These are phyloP conservation scores for Blastomyces gilchristii DNA, from an alignment of 2,329 filamentous ascomycete species.

Conservation along the genomic window DNA sequence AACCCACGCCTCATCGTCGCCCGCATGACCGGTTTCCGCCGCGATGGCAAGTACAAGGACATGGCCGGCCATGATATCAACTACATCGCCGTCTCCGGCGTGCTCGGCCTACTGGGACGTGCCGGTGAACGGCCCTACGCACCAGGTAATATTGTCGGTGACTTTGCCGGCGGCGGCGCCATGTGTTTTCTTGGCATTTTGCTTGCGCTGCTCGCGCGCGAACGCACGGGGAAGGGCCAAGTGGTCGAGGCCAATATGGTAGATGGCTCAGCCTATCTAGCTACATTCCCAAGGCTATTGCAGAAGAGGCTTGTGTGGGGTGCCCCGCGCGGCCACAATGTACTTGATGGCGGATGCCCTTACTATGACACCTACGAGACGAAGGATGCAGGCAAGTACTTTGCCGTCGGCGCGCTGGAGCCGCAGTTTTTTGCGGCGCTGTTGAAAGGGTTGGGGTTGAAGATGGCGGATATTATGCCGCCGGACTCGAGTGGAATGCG, in stretches of 20 bases:
- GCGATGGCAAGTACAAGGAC: slow-evolving; percentile 70
- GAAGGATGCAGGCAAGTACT: slow-evolving; percentile 57
- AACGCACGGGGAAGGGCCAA: slow-evolving; percentile 60
- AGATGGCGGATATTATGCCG: slow-evolving; percentile 34
- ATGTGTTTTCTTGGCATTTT: slow-evolving; percentile 73
- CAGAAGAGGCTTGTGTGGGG: slow-evolving; percentile 54
- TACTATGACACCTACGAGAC: slow-evolving; percentile 89
- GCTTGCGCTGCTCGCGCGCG: slow-evolving; percentile 61
- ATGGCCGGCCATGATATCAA: slow-evolving; percentile 98
- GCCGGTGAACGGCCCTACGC: slow-evolving; percentile 60
- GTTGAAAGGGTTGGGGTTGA: slow-evolving; percentile 55
- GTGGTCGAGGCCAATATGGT: slow-evolving; percentile 97
- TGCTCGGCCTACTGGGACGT: slow-evolving; percentile 65
- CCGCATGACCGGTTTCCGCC: slow-evolving; percentile 80
- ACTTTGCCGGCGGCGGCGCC: slow-evolving; percentile 84
- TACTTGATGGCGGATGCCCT: slow-evolving; percentile 74
- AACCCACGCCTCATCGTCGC: slow-evolving; percentile 73
- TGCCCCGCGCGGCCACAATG: slow-evolving; percentile 58
- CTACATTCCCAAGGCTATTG: slow-evolving; percentile 62
- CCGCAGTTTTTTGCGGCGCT: slow-evolving; percentile 69
- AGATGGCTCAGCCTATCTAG: slow-evolving; percentile 71
- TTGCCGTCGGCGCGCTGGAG: slow-evolving; percentile 86
- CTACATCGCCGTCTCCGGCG: slow-evolving; percentile 81
- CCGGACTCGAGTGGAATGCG: slow-evolving; percentile 43
- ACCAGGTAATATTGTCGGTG: slow-evolving; percentile 74